Evolutionary conservation across 2,329 filamentous ascomycete genomes (phyloP), one percentile per base, ranked within the genome.

Genomic region (Knoxdaviesia capensis): DNA sequence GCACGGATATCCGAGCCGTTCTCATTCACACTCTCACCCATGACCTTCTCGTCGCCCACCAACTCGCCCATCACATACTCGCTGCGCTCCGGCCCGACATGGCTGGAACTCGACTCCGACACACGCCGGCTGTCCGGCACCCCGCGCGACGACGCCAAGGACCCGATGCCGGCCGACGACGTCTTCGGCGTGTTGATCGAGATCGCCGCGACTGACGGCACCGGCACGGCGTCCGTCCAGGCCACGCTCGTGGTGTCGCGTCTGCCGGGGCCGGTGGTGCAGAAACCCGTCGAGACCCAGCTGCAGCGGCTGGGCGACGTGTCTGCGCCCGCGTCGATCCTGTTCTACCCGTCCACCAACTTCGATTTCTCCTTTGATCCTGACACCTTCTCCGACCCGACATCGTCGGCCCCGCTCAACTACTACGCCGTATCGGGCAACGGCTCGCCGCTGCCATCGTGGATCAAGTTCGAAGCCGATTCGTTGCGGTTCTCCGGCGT

Each of bases 381-480:
- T 5, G 59, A 71, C 11, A 83, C 79, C 0, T 93, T 93, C 54
- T 62, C 62, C n/a, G 59, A 68, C 36, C 20, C 20, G 20, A 20
- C 20, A 20, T 60, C 64, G 4, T 57, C 58, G 3, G 59, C 62
- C 7, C 61, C 59, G 10, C 65, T 77, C 41, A 73, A 74, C 44
- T 93, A 86, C 56, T 88, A 90, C 53, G 82, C 83, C 6, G 75
- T 80, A 3, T 80, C 82, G 4, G 66, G 65, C 5, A 71, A 88
- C 52, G 81, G 82, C 52, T 82, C 80, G n/a, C 85, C 86, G 34
- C 61, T 94, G 34, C 86, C 86, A 20, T 77, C 84, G 1, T 94
- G 86, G 86, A 63, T 93, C 38, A 61, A 62, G n/a, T 94, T 94
- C 52, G 71, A 90, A 49, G 54, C 69, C 1, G 54, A 54, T 2